phyloP scores from a whole-genome alignment of 2,329 filamentous ascomycete genomes.

The Scolecobasidium constrictum region DNA sequence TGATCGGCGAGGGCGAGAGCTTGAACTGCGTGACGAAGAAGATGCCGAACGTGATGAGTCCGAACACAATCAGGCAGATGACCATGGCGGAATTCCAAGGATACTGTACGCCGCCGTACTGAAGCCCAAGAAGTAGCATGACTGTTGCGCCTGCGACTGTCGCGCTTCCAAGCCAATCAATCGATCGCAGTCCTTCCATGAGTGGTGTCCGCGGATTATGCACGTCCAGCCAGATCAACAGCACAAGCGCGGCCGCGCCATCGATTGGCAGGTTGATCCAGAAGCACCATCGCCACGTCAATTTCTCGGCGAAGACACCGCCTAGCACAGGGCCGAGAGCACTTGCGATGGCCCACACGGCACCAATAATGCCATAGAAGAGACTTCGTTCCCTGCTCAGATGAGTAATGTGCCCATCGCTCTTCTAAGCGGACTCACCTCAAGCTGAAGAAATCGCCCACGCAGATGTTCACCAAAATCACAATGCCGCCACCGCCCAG shows the following conservation, averaged over 20 bases:
- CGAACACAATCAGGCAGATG: conserved; percentile 44
- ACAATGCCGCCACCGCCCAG: conserved; percentile 46
- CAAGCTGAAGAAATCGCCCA: conserved; percentile 39
- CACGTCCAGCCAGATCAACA: conserved; percentile 43
- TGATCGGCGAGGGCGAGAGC: conserved; percentile 55
- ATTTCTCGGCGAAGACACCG: conserved; percentile 35
- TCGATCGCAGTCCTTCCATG: conserved; percentile 35
- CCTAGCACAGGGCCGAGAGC: conserved; percentile 43
- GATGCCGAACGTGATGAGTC: conserved; percentile 33
- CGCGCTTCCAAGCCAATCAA: conserved; percentile 44
- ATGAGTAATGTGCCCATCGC: conserved; percentile 10
- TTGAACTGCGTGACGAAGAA: conserved; percentile 54
- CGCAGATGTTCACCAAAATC: conserved; percentile 49
- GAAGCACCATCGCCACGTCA: conserved; percentile 42
- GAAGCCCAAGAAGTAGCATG: conserved; percentile 41
- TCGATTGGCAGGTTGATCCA: conserved; percentile 32
- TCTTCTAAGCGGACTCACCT: conserved; percentile 15
- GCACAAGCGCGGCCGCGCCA: conserved; percentile 36
- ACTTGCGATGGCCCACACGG: conserved; percentile 44
- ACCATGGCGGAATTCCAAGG: conserved; percentile 45
- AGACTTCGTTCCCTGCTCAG: conserved; percentile 19
- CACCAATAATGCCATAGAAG: conserved; percentile 13
- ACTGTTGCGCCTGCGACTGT: conserved; percentile 40
- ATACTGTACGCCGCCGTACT: conserved; percentile 43
- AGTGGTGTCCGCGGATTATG: conserved; percentile 43